Percentiles rank a stretch among this genome's conserved stretches.
Evolutionary conservation across 2,329 filamentous ascomycete species (phyloP).

Genomic region (Ceratocystis cacaofunesta): DNA sequence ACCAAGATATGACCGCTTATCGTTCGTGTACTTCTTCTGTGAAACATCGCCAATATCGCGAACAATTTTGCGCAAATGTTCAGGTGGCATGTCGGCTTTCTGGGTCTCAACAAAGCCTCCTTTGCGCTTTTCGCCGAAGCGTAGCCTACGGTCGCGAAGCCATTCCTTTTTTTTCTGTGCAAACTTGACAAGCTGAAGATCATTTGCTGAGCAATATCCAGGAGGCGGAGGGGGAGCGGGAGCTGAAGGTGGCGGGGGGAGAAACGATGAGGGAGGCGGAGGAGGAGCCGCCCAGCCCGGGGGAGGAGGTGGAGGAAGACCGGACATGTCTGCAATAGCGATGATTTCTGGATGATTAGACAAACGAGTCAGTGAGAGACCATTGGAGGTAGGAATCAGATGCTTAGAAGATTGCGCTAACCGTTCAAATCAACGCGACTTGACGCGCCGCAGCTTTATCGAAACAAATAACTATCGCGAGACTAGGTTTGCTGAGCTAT

Average conservation of each 20-base stretch:
- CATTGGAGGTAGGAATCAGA: not conserved
- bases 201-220: constrained; percentile 63
- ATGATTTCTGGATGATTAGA: not conserved
- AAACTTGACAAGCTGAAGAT: constrained; percentile 84
- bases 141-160: constrained; percentile 77
- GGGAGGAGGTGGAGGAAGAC: constrained; percentile 38
- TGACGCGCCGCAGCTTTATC: constrained; percentile 12
- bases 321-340: constrained; percentile 31
- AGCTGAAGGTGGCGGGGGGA: constrained; percentile 43
- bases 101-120: constrained; percentile 94
- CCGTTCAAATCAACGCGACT: constrained; percentile 15
- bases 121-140: constrained; percentile 94
- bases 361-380: not conserved
- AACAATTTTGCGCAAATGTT: constrained; percentile 96
- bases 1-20: constrained; percentile 94
- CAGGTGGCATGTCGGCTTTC: constrained; percentile 96
- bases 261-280: constrained; percentile 41
- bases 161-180: constrained; percentile 99
- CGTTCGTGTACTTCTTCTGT: constrained; percentile 97
- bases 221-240: constrained; percentile 61
- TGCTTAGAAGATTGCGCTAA: constrained; percentile 4
- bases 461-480: not conserved
- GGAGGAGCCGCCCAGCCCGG: constrained; percentile 41
- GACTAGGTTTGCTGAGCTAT: constrained; percentile 11
- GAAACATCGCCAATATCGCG: constrained; percentile 98